A percentile compares a stretch with the other conserved stretches of the same genome.
Conservation (phyloP, 1,284 basidiomycete species). For the Cutaneotrichosporon sp. region DNA sequence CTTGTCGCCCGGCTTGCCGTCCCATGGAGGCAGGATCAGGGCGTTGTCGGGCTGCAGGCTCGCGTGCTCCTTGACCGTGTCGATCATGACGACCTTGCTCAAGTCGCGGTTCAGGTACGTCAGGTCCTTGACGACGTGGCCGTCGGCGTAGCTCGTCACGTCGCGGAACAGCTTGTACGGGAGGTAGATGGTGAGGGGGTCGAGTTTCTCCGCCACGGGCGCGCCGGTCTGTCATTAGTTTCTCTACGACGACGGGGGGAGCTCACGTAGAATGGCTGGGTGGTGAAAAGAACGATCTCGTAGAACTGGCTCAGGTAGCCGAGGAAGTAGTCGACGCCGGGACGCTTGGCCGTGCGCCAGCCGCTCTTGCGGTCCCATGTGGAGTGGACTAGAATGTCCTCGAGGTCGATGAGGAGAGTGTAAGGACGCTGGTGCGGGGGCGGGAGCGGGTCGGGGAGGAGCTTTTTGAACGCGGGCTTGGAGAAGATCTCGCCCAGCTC, state of each 20-base stretch:
- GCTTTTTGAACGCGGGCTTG: conserved; percentile 84
- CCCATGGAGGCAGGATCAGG: conserved; percentile 80
- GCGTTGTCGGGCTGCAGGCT: conserved; percentile 84
- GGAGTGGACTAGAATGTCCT: conserved; percentile 85
- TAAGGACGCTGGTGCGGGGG: conserved; percentile 82
- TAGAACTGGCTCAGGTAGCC: conserved; percentile 96
- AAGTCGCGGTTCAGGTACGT: conserved; percentile 89
- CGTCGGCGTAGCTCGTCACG: conserved; percentile 70
- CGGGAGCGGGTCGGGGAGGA: conserved; percentile 82
- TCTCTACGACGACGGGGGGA: background rate
- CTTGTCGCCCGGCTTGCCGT: conserved; percentile 68
- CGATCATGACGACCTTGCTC: conserved; percentile 81
- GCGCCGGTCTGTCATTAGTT: conserved; percentile 63
- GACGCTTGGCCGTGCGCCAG: conserved; percentile 88
- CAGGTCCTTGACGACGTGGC: conserved; percentile 81
- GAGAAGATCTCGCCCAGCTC: conserved; percentile 58
- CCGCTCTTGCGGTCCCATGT: conserved; percentile 87
- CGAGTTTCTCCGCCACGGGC: conserved; percentile 89
- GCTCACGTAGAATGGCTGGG: conserved; percentile 81
- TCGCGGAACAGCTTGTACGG: conserved; percentile 88
- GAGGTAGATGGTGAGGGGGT: conserved; percentile 86
- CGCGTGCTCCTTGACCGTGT: conserved; percentile 74
- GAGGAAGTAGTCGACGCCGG: conserved; percentile 90
- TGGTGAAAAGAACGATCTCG: conserved; percentile 93
- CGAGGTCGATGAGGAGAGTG: conserved; percentile 84